Percentiles rank a stretch among this genome's conserved stretches.
Conservation (phyloP, 805 yeast species). For the Pichia pseudocactophila region DNA sequence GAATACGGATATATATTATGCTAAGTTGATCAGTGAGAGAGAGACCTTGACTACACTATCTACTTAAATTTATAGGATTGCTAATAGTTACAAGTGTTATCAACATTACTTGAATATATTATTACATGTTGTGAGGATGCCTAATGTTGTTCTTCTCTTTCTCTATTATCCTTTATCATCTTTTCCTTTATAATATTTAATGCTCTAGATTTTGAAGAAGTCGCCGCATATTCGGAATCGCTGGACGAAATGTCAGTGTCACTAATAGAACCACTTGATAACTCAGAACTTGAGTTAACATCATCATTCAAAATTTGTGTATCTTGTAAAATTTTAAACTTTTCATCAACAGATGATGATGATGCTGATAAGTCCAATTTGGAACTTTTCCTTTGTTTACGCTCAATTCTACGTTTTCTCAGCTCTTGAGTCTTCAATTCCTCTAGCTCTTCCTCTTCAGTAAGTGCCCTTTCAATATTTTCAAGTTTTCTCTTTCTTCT, state of each 20-base stretch:
- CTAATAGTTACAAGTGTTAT: too few species aligned
- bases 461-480: conserved; percentile 15
- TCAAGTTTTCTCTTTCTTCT: conserved; percentile 19
- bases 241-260: conserved; percentile 15
- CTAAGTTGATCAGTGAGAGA: too few species aligned
- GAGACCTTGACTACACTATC: too few species aligned
- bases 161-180: conserved; percentile 24
- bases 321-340: conserved; percentile 35
- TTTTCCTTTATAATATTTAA: conserved; percentile 21
- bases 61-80: too few species aligned
- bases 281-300: conserved; percentile 24
- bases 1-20: background rate
- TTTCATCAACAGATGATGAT: conserved; percentile 7
- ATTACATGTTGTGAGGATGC: too few species aligned
- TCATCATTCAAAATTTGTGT: conserved; percentile 49
- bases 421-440: conserved; percentile 40
- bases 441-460: conserved; percentile 40
- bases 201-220: conserved; percentile 4
- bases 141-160: conserved; percentile 12
- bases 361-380: conserved; percentile 3
- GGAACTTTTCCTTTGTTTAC: conserved; percentile 21
- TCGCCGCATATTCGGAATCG: conserved; percentile 10
- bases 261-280: conserved; percentile 23
- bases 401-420: conserved; percentile 33
- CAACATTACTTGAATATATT: too few species aligned